These are phyloP conservation scores for Leishmania lainsoni DNA, from an alignment of 208 protist genomes.

Conservation along the genomic window DNA sequence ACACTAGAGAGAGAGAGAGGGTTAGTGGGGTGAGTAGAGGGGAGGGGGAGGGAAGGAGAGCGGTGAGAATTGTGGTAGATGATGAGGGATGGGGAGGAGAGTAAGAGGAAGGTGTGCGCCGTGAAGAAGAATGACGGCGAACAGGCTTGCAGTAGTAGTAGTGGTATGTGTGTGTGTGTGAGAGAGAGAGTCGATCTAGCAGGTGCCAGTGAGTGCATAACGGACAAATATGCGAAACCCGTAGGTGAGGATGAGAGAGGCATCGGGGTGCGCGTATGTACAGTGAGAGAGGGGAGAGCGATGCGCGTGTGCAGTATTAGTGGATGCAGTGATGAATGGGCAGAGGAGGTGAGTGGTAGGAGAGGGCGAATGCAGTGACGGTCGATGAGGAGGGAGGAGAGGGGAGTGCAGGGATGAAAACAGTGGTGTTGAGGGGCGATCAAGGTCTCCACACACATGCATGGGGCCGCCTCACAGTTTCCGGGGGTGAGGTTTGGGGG, in stretches of 20 bases:
- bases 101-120: not conserved
- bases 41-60: not conserved
- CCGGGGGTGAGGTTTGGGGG: not conserved
- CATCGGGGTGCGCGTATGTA: slow-evolving; percentile 1
- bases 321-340: not conserved
- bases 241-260: not conserved
- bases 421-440: not conserved
- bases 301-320: not conserved
- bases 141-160: not conserved
- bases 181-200: too few relatives aligned
- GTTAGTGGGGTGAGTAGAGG: not conserved
- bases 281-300: too few relatives aligned
- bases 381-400: not conserved
- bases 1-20: not conserved
- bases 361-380: not conserved
- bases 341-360: not conserved
- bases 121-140: not conserved
- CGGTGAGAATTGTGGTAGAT: too few relatives aligned
- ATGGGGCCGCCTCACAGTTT: not conserved
- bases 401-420: not conserved
- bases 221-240: not conserved
- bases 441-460: not conserved
- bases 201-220: not conserved
- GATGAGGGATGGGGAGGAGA: slow-evolving; percentile 6
- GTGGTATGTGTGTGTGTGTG: not conserved